Evolutionary conservation across 768 basidiomycete species (phyloP).

Genomic region (Kwoniella sp.): DNA sequence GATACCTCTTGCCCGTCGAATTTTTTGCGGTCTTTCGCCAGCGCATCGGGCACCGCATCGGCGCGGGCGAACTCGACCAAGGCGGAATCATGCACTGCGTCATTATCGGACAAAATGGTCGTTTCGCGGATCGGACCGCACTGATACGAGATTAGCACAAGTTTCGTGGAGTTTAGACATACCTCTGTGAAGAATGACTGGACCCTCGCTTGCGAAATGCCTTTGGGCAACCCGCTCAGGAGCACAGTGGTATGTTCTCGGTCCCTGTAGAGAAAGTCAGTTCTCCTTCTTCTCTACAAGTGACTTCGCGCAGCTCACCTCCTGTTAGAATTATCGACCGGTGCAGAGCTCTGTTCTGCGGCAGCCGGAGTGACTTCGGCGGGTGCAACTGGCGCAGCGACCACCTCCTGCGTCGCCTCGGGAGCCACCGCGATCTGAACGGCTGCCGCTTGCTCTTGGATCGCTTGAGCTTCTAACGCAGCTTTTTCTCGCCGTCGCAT

Average conservation of each 20-base stretch:
- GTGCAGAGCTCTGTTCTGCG: constrained; percentile 14
- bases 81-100: constrained; percentile 68
- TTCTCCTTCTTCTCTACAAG: not conserved
- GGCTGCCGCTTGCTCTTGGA: not conserved
- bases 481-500: constrained; percentile 34
- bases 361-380: not conserved
- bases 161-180: not conserved
- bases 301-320: constrained; percentile 17
- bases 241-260: constrained; percentile 94
- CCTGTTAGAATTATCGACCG: constrained; percentile 1
- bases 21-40: constrained; percentile 93
- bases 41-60: constrained; percentile 77
- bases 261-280: constrained; percentile 64
- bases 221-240: constrained; percentile 69
- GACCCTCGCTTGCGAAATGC: constrained; percentile 69
- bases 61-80: constrained; percentile 83
- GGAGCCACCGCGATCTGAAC: not conserved
- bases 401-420: not conserved
- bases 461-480: constrained; percentile 20
- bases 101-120: constrained; percentile 65
- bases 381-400: not conserved
- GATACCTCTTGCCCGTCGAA: constrained; percentile 73
- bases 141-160: constrained; percentile 58
- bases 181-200: constrained; percentile 81
- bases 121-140: constrained; percentile 85